Conservation (phyloP, 305 asterid species). For the Fraxinus platypoda region DNA sequence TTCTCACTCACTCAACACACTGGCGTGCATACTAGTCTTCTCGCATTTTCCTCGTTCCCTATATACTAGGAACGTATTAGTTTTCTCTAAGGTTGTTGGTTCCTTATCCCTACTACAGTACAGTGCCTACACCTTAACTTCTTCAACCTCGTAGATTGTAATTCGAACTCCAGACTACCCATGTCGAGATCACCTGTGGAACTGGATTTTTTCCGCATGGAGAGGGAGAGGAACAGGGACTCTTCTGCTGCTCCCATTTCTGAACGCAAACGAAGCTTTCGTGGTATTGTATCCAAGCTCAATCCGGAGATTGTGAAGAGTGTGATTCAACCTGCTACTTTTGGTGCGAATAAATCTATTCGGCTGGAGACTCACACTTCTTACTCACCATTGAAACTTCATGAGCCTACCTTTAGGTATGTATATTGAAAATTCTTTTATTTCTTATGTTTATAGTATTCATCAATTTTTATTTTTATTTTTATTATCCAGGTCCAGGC, state of each 20-base stretch:
- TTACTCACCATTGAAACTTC: not conserved
- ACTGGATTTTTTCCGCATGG: constrained; percentile 15
- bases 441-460: not conserved
- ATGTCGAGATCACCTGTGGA: constrained; percentile 7
- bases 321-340: constrained; percentile 14
- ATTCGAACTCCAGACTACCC: not conserved
- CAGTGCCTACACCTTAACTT: not conserved
- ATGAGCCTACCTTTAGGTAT: constrained; percentile 4
- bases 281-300: constrained; percentile 27
- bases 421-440: not conserved
- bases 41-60: not conserved
- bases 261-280: constrained; percentile 21
- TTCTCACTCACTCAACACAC: not conserved
- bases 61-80: not conserved
- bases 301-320: constrained; percentile 27
- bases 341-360: not conserved
- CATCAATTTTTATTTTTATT: not conserved
- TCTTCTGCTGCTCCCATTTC: not conserved
- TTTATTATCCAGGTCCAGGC: not conserved
- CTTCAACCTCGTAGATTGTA: not conserved
- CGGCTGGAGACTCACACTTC: not conserved
- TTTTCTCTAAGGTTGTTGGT: not conserved
- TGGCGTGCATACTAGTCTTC: not conserved
- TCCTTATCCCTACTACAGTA: not conserved
- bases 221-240: not conserved